Base-by-base conservation (phyloP, 2,329 filamentous ascomycete species). In the Hirsutella rhossiliensis region DNA sequence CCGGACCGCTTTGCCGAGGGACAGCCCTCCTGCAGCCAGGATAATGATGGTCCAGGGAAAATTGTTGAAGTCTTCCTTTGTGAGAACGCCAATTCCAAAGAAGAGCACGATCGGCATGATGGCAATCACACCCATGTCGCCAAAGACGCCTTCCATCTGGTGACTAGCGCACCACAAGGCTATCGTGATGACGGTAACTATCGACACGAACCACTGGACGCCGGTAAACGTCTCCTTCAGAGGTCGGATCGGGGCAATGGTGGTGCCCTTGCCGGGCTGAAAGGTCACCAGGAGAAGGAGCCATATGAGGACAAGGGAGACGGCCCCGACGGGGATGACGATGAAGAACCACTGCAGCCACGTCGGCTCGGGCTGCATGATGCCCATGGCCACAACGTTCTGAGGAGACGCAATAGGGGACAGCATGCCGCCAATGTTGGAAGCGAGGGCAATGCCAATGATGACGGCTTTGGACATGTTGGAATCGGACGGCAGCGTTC, bases 21-120 rank as follows among this genome's bases (percentile, higher is more conserved):
- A 88, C 30, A 98, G 69, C 8, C 92, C 92, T 40, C 92, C 92
- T 0, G 92, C 90, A 0, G 92, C 92, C 18, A 98, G 81, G 56
- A 98, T 97, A 64, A 98, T 96, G 64, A 98, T 98, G 18, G 94
- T 98, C 92, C 92, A 98, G 34, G 96, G 83, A 64, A 98, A 98
- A 64, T 98, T 98, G 71, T 98, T 98, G 62, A 98, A 98, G 66
- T 98, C 92, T 65, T 97, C 92, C 66, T 97, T 98, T 41, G 89
- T 97, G 29, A 98, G 72, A 52, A 97, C 90, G 11, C 92, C 92
- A 2, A 88, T 89, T 44, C 92, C 92, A 56, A 98, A 98, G 74
- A 98, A 98, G 37, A 96, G 72, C 3, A 94, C 84, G 42, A 98
- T 83, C 6, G 92, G 92, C 48, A 98, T 87, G 58, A 98, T 94